Conservation (phyloP, 257 asterid species). For the Fraxinus anomala region DNA sequence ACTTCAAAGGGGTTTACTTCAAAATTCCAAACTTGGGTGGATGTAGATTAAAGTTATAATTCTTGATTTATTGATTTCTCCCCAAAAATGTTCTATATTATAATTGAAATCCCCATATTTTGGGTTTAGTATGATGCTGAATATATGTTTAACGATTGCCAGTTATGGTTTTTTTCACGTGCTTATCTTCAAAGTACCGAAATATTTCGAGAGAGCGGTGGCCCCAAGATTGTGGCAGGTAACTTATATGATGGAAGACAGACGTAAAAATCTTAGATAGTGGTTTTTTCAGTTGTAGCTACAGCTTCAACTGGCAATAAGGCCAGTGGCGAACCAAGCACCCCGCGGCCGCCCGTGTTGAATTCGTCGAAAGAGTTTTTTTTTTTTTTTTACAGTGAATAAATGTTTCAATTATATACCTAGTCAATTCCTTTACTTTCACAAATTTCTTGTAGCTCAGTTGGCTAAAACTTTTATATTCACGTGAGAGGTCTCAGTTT, state of each 20-base stretch:
- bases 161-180: constrained; percentile 25
- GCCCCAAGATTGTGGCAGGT: constrained; percentile 59
- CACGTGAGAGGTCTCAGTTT: no score
- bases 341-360: no score
- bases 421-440: no score
- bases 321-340: no score
- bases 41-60: neutral
- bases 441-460: no score
- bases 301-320: no score
- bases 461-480: no score
- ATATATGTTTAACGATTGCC: neutral
- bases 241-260: constrained; percentile 51
- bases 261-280: no score
- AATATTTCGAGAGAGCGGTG: constrained; percentile 64
- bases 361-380: no score
- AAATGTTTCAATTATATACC: no score
- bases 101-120: constrained; percentile 4
- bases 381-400: no score
- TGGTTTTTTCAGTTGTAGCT: no score
- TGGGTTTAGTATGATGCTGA: neutral
- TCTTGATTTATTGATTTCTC: neutral
- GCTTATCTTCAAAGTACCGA: constrained; percentile 86
- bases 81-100: neutral
- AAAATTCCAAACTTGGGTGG: constrained; percentile 1
- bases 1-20: constrained; percentile 2